Evolutionary conservation across 192 early-diverging fungal genomes (phyloP).

Genomic region (Coemansia sp.): DNA sequence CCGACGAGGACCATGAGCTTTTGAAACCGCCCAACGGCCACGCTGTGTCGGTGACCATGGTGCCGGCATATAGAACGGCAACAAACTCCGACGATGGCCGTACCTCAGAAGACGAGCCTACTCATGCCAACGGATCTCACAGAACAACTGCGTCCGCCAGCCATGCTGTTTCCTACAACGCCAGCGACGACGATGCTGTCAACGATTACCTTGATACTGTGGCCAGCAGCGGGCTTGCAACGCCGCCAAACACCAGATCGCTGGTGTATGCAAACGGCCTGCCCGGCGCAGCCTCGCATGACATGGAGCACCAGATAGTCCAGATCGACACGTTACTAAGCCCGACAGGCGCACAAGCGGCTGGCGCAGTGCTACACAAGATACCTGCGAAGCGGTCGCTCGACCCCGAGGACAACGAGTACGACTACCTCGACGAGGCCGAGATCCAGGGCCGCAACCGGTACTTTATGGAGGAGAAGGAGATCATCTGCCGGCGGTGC

Average conservation of each 20-base stretch:
- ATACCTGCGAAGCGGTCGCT: slow-evolving; percentile 6
- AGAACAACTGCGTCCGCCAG: not conserved
- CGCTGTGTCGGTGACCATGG: slow-evolving; percentile 22
- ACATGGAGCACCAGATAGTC: slow-evolving; percentile 35
- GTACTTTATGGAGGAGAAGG: slow-evolving; percentile 55
- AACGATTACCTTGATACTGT: slow-evolving; percentile 33
- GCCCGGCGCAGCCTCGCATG: not conserved
- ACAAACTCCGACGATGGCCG: slow-evolving; percentile 14
- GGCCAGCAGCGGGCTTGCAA: slow-evolving; percentile 19
- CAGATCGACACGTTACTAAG: slow-evolving; percentile 29
- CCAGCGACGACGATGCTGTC: slow-evolving; percentile 31
- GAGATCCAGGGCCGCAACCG: slow-evolving; percentile 51
- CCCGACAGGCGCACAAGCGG: not conserved
- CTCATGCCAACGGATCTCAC: not conserved
- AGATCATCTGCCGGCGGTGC: slow-evolving; percentile 40
- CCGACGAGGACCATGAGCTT: slow-evolving; percentile 8
- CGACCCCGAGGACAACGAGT: slow-evolving; percentile 27
- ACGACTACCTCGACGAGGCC: slow-evolving; percentile 50
- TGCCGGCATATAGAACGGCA: slow-evolving; percentile 26
- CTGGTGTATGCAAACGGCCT: not conserved
- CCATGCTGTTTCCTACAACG: slow-evolving; percentile 22
- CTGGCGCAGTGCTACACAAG: slow-evolving; percentile 9
- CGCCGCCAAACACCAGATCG: slow-evolving; percentile 7
- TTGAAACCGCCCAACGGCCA: not conserved
- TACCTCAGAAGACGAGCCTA: not conserved